Conservation (phyloP, 176 grass and related monocot genomes). For the maize (Zea mays) region DNA sequence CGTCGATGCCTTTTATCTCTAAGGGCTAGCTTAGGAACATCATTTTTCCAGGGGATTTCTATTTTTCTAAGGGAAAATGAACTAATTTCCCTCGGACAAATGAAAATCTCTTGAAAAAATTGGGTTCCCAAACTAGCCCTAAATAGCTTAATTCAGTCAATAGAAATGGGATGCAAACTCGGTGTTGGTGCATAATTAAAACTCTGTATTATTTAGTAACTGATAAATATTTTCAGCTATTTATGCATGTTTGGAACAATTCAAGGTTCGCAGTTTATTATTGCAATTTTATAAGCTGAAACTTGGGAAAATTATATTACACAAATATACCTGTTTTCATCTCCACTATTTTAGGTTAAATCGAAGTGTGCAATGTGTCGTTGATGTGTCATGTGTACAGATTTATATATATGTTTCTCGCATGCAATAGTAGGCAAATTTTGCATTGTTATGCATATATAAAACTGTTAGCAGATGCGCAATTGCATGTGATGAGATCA, state of each 20-base stretch:
- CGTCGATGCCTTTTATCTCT: not conserved
- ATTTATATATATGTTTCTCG: not conserved
- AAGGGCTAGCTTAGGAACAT: too few relatives aligned
- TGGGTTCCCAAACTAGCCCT: too few relatives aligned
- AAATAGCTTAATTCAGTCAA: not conserved
- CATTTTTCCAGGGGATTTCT: too few relatives aligned
- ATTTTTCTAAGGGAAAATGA: too few relatives aligned
- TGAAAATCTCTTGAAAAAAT: too few relatives aligned
- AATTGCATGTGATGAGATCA: not conserved
- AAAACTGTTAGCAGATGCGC: not conserved
- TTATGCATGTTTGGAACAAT: not conserved
- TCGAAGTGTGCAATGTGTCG: not conserved
- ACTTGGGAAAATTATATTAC: not conserved
- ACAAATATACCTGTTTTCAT: not conserved
- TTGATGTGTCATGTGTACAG: not conserved
- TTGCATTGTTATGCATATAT: not conserved
- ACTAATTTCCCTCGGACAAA: too few relatives aligned
- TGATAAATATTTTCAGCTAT: not conserved
- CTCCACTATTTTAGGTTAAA: not conserved
- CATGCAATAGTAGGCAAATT: not conserved
- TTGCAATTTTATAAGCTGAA: not conserved
- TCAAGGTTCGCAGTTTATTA: not conserved
- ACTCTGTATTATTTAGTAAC: not conserved
- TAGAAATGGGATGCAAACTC: not conserved
- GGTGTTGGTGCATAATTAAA: not conserved